Conservation (phyloP, 2,329 filamentous ascomycete genomes). For the Cytospora paraplurivora region DNA sequence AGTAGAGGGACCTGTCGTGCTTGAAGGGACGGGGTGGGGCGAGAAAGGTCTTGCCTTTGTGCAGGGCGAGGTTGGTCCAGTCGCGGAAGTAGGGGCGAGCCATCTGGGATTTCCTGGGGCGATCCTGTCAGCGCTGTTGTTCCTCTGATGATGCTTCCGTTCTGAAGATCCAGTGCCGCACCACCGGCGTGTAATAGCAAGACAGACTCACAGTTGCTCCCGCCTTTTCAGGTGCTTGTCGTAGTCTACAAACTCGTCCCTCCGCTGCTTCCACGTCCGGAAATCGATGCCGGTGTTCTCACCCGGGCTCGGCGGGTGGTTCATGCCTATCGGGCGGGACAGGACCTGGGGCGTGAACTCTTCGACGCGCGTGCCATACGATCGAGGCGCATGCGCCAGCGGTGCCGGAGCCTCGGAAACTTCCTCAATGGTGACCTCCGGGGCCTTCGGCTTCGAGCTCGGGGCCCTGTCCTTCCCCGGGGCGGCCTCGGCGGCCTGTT, state of each 20-base stretch:
- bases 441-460: slow-evolving; percentile 27
- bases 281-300: slow-evolving; percentile 80
- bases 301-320: slow-evolving; percentile 69
- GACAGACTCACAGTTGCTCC: slow-evolving; percentile 65
- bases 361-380: slow-evolving; percentile 58
- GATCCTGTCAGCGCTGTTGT: slow-evolving; percentile 7
- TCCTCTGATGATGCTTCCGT: not conserved
- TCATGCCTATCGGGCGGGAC: slow-evolving; percentile 79
- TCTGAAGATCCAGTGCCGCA: not conserved
- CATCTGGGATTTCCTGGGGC: slow-evolving; percentile 68
- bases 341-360: slow-evolving; percentile 62
- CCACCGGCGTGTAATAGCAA: not conserved
- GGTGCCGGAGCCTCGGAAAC: slow-evolving; percentile 40
- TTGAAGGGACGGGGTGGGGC: slow-evolving; percentile 84
- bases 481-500: slow-evolving; percentile 22
- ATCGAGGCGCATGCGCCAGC: slow-evolving; percentile 60
- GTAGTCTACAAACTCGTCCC: slow-evolving; percentile 81
- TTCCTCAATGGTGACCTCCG: slow-evolving; percentile 28
- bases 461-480: slow-evolving; percentile 25
- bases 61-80: slow-evolving; percentile 80
- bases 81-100: slow-evolving; percentile 93
- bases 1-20: slow-evolving; percentile 80
- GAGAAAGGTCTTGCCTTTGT: slow-evolving; percentile 90
- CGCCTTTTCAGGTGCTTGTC: slow-evolving; percentile 80
- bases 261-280: slow-evolving; percentile 67